These are phyloP conservation scores for Acanthamoeba triangularis DNA, from an alignment of 208 protist species.

Conservation along the genomic window DNA sequence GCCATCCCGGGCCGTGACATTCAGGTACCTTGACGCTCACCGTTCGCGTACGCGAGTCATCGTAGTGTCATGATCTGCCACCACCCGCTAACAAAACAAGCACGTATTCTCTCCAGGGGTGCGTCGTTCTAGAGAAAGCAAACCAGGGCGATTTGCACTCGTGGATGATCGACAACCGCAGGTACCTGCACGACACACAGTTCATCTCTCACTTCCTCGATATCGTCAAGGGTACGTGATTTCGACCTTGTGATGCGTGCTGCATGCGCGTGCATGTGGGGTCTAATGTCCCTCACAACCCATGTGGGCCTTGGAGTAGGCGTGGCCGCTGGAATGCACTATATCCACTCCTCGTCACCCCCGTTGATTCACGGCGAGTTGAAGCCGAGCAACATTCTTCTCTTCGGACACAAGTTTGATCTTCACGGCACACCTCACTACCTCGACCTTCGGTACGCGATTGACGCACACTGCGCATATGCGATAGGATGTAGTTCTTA, in stretches of 20 bases:
- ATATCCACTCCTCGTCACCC: not conserved
- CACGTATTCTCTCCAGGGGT: not conserved
- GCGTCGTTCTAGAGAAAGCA: slow-evolving; percentile 41
- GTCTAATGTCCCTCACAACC: not conserved
- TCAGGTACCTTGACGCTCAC: not conserved
- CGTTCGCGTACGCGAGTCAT: not conserved
- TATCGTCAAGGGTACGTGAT: slow-evolving; percentile 28
- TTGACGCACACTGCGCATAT: not conserved
- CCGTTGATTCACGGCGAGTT: slow-evolving; percentile 10
- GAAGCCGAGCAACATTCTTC: slow-evolving; percentile 50
- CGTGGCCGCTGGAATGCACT: not conserved
- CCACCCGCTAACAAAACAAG: not conserved
- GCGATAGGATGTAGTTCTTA: not conserved
- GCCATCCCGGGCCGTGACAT: slow-evolving; percentile 7
- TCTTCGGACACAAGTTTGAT: slow-evolving; percentile 52
- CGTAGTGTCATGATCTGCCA: not conserved
- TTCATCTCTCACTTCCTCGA: slow-evolving; percentile 33
- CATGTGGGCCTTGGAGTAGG: not conserved
- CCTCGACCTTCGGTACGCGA: slow-evolving; percentile 6
- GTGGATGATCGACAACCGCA: slow-evolving; percentile 33
- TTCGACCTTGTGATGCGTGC: not conserved
- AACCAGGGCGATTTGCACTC: slow-evolving; percentile 40
- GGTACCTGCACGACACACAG: slow-evolving; percentile 34
- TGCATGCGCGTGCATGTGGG: not conserved
- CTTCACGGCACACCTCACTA: slow-evolving; percentile 8